Evolutionary conservation across 352 stramenopile genomes (phyloP).

Genomic region (Phytophthora pisi): DNA sequence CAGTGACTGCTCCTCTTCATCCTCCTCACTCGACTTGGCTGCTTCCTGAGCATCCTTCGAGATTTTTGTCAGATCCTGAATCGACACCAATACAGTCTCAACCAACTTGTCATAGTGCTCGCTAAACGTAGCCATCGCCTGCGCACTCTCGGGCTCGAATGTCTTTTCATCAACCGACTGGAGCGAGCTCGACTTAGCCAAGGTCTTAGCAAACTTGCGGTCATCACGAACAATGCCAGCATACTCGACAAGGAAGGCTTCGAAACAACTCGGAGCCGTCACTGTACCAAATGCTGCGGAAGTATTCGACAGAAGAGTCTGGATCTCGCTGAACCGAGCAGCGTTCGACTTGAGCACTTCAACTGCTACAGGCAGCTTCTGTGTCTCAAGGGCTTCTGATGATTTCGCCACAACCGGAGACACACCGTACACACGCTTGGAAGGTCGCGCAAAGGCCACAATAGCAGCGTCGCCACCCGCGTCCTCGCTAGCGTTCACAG

Average conservation of each 20-base stretch:
- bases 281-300: conserved; percentile 36
- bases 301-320: conserved; percentile 30
- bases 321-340: conserved; percentile 42
- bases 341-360: conserved; percentile 43
- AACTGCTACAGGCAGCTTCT: conserved; percentile 34
- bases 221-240: conserved; percentile 35
- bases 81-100: conserved; percentile 76
- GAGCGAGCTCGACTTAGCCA: conserved; percentile 16
- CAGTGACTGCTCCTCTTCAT: conserved; percentile 40
- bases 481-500: conserved; percentile 52
- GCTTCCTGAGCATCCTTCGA: conserved; percentile 28
- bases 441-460: conserved; percentile 60
- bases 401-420: conserved; percentile 46
- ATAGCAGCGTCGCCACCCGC: conserved; percentile 49
- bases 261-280: conserved; percentile 40
- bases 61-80: conserved; percentile 80
- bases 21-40: conserved; percentile 6
- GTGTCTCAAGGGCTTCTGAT: neutral
- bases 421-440: conserved; percentile 68
- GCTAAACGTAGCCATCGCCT: conserved; percentile 51
- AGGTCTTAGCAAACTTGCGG: conserved; percentile 44
- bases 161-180: conserved; percentile 3
- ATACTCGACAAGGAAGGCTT: conserved; percentile 38
- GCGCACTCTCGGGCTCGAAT: conserved; percentile 23
- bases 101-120: conserved; percentile 73